Conservation (phyloP, 2,329 filamentous ascomycete species). For the Tolypocladium cylindrosporum region DNA sequence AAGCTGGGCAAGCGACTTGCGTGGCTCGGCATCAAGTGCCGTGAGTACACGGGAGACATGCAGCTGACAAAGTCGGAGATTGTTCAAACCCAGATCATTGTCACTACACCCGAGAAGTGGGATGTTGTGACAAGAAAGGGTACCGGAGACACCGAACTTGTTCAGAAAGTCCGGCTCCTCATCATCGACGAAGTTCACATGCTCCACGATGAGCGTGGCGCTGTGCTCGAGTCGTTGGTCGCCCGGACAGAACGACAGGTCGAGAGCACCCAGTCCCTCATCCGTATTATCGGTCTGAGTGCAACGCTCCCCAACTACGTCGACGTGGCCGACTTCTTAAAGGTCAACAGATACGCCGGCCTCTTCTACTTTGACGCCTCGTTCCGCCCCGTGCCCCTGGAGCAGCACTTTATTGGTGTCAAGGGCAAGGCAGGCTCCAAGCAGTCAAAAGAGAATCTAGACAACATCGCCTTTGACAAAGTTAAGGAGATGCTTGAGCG, state of each 20-base stretch:
- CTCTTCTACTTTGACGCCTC: constrained; percentile 96
- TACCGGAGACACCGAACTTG: constrained; percentile 91
- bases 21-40: constrained; percentile 86
- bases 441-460: constrained; percentile 79
- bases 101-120: constrained; percentile 98
- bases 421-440: constrained; percentile 81
- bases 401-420: constrained; percentile 95
- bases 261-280: constrained; percentile 94
- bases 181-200: constrained; percentile 99
- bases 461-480: constrained; percentile 83
- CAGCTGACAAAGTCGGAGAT: constrained; percentile 96
- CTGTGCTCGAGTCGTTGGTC: constrained; percentile 91
- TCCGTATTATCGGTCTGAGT: constrained; percentile 90
- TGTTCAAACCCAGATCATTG: constrained; percentile 91
- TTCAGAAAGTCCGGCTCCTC: constrained; percentile 89
- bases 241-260: constrained; percentile 92
- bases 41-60: constrained; percentile 97
- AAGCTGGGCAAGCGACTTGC: constrained; percentile 86
- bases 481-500: constrained; percentile 83
- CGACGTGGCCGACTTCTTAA: constrained; percentile 93
- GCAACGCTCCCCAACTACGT: constrained; percentile 94
- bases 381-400: constrained; percentile 88
- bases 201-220: constrained; percentile 95
- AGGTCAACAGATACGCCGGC: constrained; percentile 86
- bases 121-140: constrained; percentile 96